Percentiles rank a stretch among this genome's conserved stretches.
Conservation (phyloP, 805 yeast species). For the Candida pseudoglaebosa region DNA sequence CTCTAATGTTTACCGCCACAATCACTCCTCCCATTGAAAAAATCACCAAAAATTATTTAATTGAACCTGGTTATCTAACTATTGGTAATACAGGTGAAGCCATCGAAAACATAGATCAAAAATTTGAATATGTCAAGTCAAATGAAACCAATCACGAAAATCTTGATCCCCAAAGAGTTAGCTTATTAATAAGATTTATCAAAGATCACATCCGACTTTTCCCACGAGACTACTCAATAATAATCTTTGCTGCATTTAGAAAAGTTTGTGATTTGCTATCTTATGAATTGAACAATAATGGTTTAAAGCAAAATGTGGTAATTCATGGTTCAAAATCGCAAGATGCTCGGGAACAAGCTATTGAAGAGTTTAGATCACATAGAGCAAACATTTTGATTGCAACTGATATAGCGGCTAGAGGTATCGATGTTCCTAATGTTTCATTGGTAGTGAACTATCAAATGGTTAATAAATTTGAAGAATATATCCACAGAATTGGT, state of each 20-base stretch:
- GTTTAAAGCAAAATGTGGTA: slow-evolving; percentile 48
- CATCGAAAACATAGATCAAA: slow-evolving; percentile 66
- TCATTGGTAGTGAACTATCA: slow-evolving; percentile 84
- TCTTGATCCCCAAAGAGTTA: slow-evolving; percentile 35
- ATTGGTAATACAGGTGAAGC: slow-evolving; percentile 68
- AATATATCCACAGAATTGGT: slow-evolving; percentile 89
- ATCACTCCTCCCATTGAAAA: slow-evolving; percentile 72
- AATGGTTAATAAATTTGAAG: slow-evolving; percentile 73
- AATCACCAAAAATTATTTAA: slow-evolving; percentile 59
- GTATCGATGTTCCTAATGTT: slow-evolving; percentile 87
- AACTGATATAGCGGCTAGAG: slow-evolving; percentile 95
- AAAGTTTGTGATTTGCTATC: slow-evolving; percentile 66
- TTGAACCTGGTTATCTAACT: slow-evolving; percentile 56
- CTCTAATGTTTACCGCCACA: slow-evolving; percentile 94
- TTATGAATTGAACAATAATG: slow-evolving; percentile 42
- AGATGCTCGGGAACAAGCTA: slow-evolving; percentile 76
- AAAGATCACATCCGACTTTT: slow-evolving; percentile 38
- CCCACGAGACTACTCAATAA: slow-evolving; percentile 37
- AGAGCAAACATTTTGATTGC: slow-evolving; percentile 69
- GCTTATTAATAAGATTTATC: slow-evolving; percentile 37
- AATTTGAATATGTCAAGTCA: slow-evolving; percentile 40
- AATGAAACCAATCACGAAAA: slow-evolving; percentile 19
- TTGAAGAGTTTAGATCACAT: slow-evolving; percentile 54
- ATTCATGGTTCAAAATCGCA: slow-evolving; percentile 89
- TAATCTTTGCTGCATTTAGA: slow-evolving; percentile 78